phyloP scores from a whole-genome alignment of 208 protist genomes.

The Porcisia deanei region DNA sequence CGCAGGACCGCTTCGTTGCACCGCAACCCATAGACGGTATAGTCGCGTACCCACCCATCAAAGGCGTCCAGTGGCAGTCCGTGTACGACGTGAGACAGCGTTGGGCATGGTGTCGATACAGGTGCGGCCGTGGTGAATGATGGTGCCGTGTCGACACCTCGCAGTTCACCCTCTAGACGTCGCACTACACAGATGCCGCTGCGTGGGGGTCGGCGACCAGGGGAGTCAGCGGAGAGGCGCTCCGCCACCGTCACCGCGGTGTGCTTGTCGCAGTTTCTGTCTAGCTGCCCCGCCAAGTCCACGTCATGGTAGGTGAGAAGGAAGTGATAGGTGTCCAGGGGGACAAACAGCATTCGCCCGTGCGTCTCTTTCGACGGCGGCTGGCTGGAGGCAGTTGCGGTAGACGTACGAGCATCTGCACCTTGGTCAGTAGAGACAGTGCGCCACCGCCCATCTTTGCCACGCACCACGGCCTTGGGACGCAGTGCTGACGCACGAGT shows the following conservation, averaged over 20 bases:
- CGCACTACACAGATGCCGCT: constrained; percentile 25
- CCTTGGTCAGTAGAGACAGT: not conserved
- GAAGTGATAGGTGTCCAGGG: constrained; percentile 29
- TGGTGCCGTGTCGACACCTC: not conserved
- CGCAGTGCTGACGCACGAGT: not conserved
- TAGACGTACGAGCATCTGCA: not conserved
- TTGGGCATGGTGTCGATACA: not conserved
- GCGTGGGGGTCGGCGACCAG: constrained; percentile 22
- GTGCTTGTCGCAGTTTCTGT: not conserved
- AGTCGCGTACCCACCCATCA: constrained; percentile 42
- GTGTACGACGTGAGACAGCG: constrained; percentile 19
- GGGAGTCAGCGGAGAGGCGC: constrained; percentile 11
- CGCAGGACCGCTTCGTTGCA: constrained; percentile 33
- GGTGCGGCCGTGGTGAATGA: not conserved
- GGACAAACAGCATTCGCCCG: constrained; percentile 14
- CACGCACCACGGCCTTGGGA: not conserved
- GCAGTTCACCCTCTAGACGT: constrained; percentile 21
- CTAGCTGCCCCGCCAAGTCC: not conserved
- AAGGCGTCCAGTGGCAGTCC: constrained; percentile 33
- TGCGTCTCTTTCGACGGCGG: not conserved
- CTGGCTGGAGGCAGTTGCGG: not conserved
- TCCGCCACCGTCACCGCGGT: constrained; percentile 5
- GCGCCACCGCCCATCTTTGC: constrained; percentile 7
- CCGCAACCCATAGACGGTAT: constrained; percentile 33
- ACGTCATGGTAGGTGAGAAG: constrained; percentile 22